A percentile compares a stretch with the other conserved stretches of the same genome.
phyloP scores from a whole-genome alignment of 2,329 filamentous ascomycete species.

The Colletotrichum gigasporum region DNA sequence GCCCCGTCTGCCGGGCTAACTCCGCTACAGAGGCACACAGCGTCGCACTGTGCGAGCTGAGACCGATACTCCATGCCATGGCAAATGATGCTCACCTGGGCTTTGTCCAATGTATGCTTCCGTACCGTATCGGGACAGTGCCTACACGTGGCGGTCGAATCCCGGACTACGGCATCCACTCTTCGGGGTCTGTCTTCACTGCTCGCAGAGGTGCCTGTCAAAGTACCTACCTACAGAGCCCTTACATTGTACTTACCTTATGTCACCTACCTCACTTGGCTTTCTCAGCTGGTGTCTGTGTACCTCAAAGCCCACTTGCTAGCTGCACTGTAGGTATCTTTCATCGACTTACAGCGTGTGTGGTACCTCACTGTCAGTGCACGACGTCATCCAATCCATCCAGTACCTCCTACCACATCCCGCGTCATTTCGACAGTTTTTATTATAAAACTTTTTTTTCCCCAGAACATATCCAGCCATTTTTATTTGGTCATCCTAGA shows the following conservation, averaged over 20 bases:
- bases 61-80: neutral
- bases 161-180: neutral
- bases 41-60: conserved; percentile 2
- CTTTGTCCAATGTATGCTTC: neutral
- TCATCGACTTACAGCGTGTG: no score
- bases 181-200: neutral
- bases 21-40: neutral
- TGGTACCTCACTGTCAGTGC: neutral
- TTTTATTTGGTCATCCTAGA: neutral
- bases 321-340: no score
- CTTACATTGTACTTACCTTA: no score
- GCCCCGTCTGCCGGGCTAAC: conserved; percentile 10
- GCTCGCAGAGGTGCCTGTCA: neutral
- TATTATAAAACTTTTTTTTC: conserved; percentile 14
- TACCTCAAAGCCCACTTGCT: neutral
- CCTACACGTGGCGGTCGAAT: neutral
- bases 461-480: neutral
- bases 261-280: neutral
- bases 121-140: neutral
- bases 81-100: neutral
- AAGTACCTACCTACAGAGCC: neutral
- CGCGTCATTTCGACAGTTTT: conserved; percentile 15
- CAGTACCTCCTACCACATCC: conserved; percentile 2
- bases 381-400: neutral
- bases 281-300: neutral